phyloP scores from a whole-genome alignment of 2,329 filamentous ascomycete species.

The Cordyceps tenuipes region DNA sequence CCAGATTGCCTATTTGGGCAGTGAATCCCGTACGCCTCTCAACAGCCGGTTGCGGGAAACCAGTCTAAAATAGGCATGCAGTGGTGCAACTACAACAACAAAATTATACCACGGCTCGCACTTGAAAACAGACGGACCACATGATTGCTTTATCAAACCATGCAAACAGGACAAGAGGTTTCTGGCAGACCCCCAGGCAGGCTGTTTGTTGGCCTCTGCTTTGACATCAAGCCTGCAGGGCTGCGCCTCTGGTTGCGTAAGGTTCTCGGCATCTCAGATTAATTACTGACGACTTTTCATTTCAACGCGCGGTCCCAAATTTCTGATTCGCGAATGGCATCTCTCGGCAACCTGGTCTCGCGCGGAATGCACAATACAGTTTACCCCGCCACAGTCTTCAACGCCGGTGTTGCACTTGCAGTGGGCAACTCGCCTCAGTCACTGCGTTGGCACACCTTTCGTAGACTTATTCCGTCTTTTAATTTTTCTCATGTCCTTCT shows the following conservation, averaged over 20 bases:
- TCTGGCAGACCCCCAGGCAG: too few species aligned
- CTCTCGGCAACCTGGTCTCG: constrained; percentile 3
- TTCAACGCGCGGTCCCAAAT: constrained; percentile 5
- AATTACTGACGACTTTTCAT: neutral
- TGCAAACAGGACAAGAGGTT: too few species aligned
- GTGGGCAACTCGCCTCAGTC: neutral
- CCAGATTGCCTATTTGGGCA: neutral
- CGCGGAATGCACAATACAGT: constrained; percentile 2
- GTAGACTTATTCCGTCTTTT: neutral
- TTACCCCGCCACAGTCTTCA: constrained; percentile 1
- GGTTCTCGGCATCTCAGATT: neutral
- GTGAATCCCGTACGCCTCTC: neutral
- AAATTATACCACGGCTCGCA: too few species aligned
- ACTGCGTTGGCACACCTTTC: neutral
- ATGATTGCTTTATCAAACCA: too few species aligned
- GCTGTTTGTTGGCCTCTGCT: constrained; percentile 6
- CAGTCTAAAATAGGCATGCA: neutral
- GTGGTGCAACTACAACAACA: neutral
- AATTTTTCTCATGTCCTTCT: neutral
- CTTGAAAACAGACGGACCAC: too few species aligned
- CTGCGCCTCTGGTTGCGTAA: constrained; percentile 3
- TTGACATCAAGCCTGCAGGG: constrained; percentile 9
- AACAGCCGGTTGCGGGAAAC: neutral
- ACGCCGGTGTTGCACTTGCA: constrained; percentile 1
- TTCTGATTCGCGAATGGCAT: constrained; percentile 9